These are phyloP conservation scores for Eragrostis tef DNA, from an alignment of 202 grass and related monocot genomes.

Conservation along the genomic window DNA sequence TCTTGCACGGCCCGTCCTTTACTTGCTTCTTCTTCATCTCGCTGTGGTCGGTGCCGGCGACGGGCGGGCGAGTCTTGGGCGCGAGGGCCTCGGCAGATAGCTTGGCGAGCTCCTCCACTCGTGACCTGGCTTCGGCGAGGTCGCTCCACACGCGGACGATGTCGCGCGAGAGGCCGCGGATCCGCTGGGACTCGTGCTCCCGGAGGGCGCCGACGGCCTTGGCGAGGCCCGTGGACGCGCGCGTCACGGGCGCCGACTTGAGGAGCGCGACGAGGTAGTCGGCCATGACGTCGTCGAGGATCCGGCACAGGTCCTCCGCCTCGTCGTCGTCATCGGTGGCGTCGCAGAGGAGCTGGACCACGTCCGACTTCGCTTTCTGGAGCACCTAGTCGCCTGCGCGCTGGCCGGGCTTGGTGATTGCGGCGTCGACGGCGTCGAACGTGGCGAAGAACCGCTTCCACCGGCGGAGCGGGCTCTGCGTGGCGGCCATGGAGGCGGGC, in stretches of 20 bases:
- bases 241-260: neutral
- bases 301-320: neutral
- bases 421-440: conserved; percentile 21
- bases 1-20: too few species aligned
- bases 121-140: too few species aligned
- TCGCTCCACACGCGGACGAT: neutral
- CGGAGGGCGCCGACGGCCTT: neutral
- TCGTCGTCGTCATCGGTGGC: neutral
- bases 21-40: too few species aligned
- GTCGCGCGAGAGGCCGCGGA: conserved; percentile 22
- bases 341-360: neutral
- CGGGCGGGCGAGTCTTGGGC: neutral
- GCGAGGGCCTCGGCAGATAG: neutral
- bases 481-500: neutral
- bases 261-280: conserved; percentile 28
- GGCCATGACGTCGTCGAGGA: conserved; percentile 26
- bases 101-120: too few species aligned
- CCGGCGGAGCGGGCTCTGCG: neutral
- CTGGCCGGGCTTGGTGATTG: neutral
- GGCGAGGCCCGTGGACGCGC: neutral
- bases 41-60: too few species aligned
- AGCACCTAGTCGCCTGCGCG: too few species aligned
- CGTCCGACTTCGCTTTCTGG: neutral
- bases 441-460: conserved; percentile 29
- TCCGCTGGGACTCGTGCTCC: conserved; percentile 7